Percentiles rank a stretch among this genome's conserved stretches.
Conservation (phyloP, 306 rosid species). For the Pyrus pyrifolia region DNA sequence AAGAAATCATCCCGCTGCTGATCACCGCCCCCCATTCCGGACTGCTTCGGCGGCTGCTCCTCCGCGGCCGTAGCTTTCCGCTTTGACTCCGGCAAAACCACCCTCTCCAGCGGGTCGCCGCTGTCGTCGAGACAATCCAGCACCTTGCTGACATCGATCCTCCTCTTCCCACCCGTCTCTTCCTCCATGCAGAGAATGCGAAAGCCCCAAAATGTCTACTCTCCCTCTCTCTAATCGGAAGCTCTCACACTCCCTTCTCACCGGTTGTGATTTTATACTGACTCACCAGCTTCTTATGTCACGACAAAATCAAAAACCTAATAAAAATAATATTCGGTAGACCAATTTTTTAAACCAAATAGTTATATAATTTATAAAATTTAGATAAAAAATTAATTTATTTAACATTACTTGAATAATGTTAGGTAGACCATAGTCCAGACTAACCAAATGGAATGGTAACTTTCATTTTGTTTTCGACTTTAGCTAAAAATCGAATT, state of each 20-base stretch:
- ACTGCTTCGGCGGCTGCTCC: background rate
- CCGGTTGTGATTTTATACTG: no score
- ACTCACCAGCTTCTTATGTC: no score
- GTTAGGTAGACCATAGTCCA: no score
- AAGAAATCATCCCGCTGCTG: slow-evolving; percentile 3
- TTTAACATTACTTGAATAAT: no score
- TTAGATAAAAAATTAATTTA: no score
- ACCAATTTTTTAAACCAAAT: no score
- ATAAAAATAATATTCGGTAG: no score
- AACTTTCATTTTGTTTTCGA: background rate
- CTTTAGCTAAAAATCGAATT: background rate
- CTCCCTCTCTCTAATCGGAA: background rate
- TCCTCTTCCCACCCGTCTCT: slow-evolving; percentile 12
- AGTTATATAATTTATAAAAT: no score
- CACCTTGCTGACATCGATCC: slow-evolving; percentile 20
- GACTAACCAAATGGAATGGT: no score
- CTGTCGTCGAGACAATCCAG: background rate
- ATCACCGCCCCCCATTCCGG: slow-evolving; percentile 20
- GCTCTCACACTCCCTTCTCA: background rate
- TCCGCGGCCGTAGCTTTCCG: background rate
- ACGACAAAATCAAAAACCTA: no score
- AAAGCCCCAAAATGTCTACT: background rate
- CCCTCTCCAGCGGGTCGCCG: slow-evolving; percentile 20
- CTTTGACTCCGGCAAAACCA: slow-evolving; percentile 16
- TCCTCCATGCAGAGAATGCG: slow-evolving; percentile 31